phyloP scores from a whole-genome alignment of 2,329 filamentous ascomycete species.

The Zymoseptoria tritici region DNA sequence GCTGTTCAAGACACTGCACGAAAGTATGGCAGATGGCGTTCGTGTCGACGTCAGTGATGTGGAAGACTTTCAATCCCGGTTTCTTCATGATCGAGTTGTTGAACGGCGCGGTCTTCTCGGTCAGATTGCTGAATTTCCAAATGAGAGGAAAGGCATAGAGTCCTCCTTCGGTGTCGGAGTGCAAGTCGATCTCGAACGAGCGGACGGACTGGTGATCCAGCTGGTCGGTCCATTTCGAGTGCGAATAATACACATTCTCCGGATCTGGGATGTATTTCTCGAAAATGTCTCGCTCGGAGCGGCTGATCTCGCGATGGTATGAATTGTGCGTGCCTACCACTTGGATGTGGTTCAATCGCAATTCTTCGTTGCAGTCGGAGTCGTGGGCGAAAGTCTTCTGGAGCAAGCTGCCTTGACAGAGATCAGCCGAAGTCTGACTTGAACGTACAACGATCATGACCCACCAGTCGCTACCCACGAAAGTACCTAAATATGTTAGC shows the following conservation, averaged over 20 bases:
- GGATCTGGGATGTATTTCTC: slow-evolving; percentile 32
- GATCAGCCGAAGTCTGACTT: neutral
- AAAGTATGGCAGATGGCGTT: slow-evolving; percentile 43
- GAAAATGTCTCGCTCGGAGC: slow-evolving; percentile 37
- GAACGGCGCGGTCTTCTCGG: slow-evolving; percentile 30
- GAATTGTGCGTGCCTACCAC: slow-evolving; percentile 47
- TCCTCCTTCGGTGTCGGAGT: slow-evolving; percentile 43
- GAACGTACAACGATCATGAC: neutral
- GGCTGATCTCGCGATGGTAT: slow-evolving; percentile 43
- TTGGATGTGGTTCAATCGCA: slow-evolving; percentile 48
- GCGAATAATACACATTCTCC: slow-evolving; percentile 43
- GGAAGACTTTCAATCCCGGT: slow-evolving; percentile 44
- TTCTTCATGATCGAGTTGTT: slow-evolving; percentile 34
- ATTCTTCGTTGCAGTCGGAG: slow-evolving; percentile 9
- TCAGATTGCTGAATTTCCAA: slow-evolving; percentile 35
- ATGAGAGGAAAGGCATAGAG: slow-evolving; percentile 42
- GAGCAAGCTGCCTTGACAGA: neutral
- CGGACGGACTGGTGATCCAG: slow-evolving; percentile 41
- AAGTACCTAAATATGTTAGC: neutral
- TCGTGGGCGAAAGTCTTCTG: neutral
- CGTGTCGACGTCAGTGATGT: slow-evolving; percentile 45
- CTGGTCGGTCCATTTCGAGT: slow-evolving; percentile 40
- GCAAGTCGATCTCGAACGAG: slow-evolving; percentile 44
- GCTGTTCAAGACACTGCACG: slow-evolving; percentile 36
- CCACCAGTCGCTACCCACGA: neutral